phyloP scores from a whole-genome alignment of 768 basidiomycete species.

The Boletellus ananas region DNA sequence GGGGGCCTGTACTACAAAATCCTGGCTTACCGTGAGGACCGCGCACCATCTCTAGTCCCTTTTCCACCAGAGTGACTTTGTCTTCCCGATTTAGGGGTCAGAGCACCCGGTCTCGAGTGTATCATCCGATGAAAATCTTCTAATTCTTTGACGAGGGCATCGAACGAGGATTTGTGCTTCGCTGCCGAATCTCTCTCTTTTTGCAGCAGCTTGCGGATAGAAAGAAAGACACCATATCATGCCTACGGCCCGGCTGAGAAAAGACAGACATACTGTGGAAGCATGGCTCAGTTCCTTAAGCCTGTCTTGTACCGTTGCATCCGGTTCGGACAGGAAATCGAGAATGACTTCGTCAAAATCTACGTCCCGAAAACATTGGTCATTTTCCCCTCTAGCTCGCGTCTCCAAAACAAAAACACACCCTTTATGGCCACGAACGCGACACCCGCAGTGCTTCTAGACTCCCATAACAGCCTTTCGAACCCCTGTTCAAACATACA shows the following conservation, averaged over 20 bases:
- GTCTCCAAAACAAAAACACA: background rate
- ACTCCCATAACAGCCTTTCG: slow-evolving; percentile 15
- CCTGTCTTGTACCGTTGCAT: slow-evolving; percentile 6
- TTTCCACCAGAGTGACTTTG: background rate
- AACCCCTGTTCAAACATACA: slow-evolving; percentile 5
- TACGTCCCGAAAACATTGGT: background rate
- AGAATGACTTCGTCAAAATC: slow-evolving; percentile 22
- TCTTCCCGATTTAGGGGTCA: background rate
- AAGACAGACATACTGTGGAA: slow-evolving; percentile 4
- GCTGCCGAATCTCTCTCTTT: slow-evolving; percentile 6
- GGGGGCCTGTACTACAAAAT: background rate
- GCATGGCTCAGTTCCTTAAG: slow-evolving; percentile 12
- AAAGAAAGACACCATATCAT: background rate
- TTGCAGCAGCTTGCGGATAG: slow-evolving; percentile 8
- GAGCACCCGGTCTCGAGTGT: background rate
- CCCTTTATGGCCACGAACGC: slow-evolving; percentile 17
- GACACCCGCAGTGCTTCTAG: slow-evolving; percentile 13
- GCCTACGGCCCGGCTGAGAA: background rate
- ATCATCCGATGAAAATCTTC: slow-evolving; percentile 2
- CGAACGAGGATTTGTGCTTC: slow-evolving; percentile 11
- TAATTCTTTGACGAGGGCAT: slow-evolving; percentile 7
- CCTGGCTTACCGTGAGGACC: slow-evolving; percentile 1
- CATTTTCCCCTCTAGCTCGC: background rate
- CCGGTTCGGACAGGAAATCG: slow-evolving; percentile 13
- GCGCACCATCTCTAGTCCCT: background rate